These are phyloP conservation scores for Coemansia aciculifera DNA, from an alignment of 192 early-diverging fungal genomes.

Conservation along the genomic window DNA sequence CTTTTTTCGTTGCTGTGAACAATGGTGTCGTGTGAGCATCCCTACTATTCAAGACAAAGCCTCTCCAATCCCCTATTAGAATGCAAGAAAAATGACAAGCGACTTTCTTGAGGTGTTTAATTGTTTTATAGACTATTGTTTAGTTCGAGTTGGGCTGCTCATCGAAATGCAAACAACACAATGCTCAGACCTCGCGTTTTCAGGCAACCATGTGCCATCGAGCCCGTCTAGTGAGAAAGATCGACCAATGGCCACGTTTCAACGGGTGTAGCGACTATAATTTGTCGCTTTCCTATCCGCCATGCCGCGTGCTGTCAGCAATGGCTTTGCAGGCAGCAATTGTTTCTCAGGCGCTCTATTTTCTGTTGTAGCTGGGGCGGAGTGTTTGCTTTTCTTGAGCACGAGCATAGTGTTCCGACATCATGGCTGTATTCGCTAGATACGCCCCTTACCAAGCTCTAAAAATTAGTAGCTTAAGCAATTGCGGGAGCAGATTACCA, in stretches of 20 bases:
- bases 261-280: background rate
- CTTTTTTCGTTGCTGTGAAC: background rate
- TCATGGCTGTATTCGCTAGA: background rate
- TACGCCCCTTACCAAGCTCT: background rate
- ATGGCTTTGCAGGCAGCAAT: background rate
- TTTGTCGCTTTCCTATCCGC: background rate
- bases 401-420: background rate
- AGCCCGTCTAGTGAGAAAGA: background rate
- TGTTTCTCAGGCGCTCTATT: background rate
- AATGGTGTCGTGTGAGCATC: background rate
- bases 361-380: background rate
- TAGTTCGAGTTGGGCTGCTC: background rate
- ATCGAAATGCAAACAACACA: constrained; percentile 5
- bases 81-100: background rate
- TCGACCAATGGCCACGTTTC: background rate
- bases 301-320: background rate
- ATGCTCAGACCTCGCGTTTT: background rate
- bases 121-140: background rate
- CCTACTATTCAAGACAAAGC: constrained; percentile 5
- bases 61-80: background rate
- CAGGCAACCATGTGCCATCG: background rate
- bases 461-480: background rate
- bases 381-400: background rate
- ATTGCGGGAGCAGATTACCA: background rate
- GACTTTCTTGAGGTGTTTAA: background rate